Conservation (phyloP, 2,329 filamentous ascomycete species). For the Gremmenia infestans region DNA sequence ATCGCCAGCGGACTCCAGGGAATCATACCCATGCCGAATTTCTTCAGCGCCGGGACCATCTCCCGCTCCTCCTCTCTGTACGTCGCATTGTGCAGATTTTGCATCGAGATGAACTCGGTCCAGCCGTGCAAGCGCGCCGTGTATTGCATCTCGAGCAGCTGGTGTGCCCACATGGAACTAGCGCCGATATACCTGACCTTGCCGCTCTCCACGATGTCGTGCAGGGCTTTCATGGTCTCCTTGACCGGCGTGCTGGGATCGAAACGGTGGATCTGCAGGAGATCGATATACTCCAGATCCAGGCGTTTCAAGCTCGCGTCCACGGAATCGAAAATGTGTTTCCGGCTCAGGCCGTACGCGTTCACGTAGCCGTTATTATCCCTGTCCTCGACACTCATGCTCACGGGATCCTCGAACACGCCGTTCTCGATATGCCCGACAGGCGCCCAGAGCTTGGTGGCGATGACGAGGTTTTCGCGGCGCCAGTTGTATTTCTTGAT, state of each 20-base stretch:
- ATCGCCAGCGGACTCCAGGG: slow-evolving; percentile 35
- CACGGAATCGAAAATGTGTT: slow-evolving; percentile 61
- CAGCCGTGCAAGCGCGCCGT: slow-evolving; percentile 40
- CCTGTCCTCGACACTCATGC: slow-evolving; percentile 14
- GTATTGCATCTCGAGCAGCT: slow-evolving; percentile 36
- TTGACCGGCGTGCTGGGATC: slow-evolving; percentile 46
- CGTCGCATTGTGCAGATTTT: slow-evolving; percentile 51
- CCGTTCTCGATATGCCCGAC: slow-evolving; percentile 9
- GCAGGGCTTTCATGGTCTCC: slow-evolving; percentile 56
- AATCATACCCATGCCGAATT: slow-evolving; percentile 33
- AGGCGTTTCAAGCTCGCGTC: slow-evolving; percentile 50
- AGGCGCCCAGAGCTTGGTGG: slow-evolving; percentile 52
- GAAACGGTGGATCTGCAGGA: slow-evolving; percentile 55
- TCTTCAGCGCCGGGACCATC: slow-evolving; percentile 24
- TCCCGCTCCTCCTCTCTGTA: slow-evolving; percentile 54
- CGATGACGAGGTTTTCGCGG: slow-evolving; percentile 57
- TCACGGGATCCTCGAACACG: slow-evolving; percentile 8
- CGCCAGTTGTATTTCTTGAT: slow-evolving; percentile 60
- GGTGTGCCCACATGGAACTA: slow-evolving; percentile 34
- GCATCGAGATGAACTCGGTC: slow-evolving; percentile 58
- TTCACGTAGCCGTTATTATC: slow-evolving; percentile 42
- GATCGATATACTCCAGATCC: slow-evolving; percentile 41
- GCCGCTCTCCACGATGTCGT: slow-evolving; percentile 52
- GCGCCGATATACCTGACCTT: slow-evolving; percentile 48
- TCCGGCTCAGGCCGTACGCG: slow-evolving; percentile 51